Conservation (phyloP, 2,329 filamentous ascomycete genomes). For the Trichophyton rubrum region DNA sequence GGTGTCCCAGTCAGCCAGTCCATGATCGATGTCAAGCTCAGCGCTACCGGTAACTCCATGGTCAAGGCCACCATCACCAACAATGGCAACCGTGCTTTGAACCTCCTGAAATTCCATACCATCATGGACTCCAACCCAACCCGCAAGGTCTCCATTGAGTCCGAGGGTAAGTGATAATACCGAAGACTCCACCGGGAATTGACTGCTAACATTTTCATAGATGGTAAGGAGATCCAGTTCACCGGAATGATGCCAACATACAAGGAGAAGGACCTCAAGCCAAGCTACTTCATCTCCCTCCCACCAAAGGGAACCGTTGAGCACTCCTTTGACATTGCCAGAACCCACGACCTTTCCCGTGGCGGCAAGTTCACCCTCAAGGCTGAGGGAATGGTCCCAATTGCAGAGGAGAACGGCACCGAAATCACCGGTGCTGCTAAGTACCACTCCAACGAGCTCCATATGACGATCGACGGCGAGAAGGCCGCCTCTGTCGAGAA, state of each 20-base stretch:
- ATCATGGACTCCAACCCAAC: conserved; percentile 8
- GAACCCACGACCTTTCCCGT: conserved; percentile 9
- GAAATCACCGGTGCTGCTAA: conserved; percentile 43
- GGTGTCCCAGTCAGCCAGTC: background rate
- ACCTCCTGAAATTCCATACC: conserved; percentile 9
- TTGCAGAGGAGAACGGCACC: conserved; percentile 13
- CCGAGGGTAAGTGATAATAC: conserved; percentile 6
- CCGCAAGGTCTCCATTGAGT: conserved; percentile 8
- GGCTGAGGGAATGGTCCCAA: conserved; percentile 6
- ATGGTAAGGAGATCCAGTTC: conserved; percentile 5
- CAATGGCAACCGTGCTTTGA: conserved; percentile 2
- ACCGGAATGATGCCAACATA: conserved; percentile 5
- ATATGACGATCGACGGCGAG: conserved; percentile 44
- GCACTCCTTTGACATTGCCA: conserved; percentile 9
- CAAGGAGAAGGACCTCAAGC: background rate
- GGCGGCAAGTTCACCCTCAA: conserved; percentile 8
- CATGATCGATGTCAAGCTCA: conserved; percentile 8
- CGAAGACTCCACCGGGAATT: background rate
- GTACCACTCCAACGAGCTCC: conserved; percentile 49
- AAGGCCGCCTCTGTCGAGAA: conserved; percentile 28
- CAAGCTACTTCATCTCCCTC: conserved; percentile 5
- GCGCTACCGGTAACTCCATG: conserved; percentile 9
- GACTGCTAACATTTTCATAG: background rate
- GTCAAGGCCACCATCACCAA: conserved; percentile 11
- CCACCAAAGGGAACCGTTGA: conserved; percentile 8